These are phyloP conservation scores for Ceratocystis harringtonii DNA, from an alignment of 2,329 filamentous ascomycete species.

Conservation along the genomic window DNA sequence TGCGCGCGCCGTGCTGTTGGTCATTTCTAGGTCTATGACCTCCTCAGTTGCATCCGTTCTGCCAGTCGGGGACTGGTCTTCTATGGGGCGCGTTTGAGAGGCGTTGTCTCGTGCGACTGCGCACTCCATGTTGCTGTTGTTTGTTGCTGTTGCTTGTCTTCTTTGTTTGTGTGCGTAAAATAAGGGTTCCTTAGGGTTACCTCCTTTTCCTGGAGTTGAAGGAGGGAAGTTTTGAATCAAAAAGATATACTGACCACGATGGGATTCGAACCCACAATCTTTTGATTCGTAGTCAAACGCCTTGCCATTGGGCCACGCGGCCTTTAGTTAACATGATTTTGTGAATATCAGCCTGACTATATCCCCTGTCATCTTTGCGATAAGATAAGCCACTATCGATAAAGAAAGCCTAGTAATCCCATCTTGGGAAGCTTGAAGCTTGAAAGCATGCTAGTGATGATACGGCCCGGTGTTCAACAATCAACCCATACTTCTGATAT, in stretches of 20 bases:
- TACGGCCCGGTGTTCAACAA: not conserved
- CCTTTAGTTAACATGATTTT: not conserved
- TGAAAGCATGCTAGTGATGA: not conserved
- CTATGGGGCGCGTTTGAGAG: too few relatives aligned
- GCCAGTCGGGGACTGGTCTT: too few relatives aligned
- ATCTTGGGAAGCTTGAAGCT: not conserved
- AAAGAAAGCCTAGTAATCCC: not conserved
- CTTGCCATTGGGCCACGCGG: constrained; percentile 17
- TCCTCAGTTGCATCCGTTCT: too few relatives aligned
- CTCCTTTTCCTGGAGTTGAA: too few relatives aligned
- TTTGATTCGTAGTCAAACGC: constrained; percentile 18
- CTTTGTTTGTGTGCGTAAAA: too few relatives aligned
- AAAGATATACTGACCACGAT: constrained; percentile 14
- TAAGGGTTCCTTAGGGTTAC: too few relatives aligned
- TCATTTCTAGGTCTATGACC: too few relatives aligned
- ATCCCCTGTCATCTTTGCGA: not conserved
- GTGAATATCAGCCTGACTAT: not conserved
- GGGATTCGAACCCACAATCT: constrained; percentile 18
- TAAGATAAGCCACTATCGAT: constrained; percentile 11
- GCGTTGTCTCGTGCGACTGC: too few relatives aligned
- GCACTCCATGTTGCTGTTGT: too few relatives aligned
- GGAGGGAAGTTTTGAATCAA: too few relatives aligned
- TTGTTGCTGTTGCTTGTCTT: too few relatives aligned
- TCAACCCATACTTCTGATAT: not conserved
- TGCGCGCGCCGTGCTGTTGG: too few relatives aligned